Evolutionary conservation across 2,329 filamentous ascomycete genomes (phyloP), one percentile per base, ranked within the genome.

Genomic region (Rhytidhysteron rufulum): DNA sequence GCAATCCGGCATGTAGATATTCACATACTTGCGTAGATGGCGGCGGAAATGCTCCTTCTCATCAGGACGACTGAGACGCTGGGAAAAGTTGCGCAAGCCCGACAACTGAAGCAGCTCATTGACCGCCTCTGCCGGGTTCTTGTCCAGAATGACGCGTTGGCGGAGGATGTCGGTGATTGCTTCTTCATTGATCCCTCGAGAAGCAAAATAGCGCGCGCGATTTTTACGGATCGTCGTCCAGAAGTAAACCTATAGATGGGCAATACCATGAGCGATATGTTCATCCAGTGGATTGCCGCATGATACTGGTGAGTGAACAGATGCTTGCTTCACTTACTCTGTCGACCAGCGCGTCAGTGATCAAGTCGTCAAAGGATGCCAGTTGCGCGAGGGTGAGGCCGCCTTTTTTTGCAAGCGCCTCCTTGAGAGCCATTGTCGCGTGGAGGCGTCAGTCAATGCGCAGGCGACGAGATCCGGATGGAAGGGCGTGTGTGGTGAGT

Each of bases 181-280:
- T 36, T 84, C 78, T 48, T 82, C 78, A 39, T 79, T 80, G 37
- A 97, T 74, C 30, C 88, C 88, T 47, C 93, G 83, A 5, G 86
- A 88, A 1, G 88, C 78, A 55, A 87, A 86, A 65, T 95, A 97
- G 40, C 87, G 88, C 41, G 81, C 82, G 45, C 86, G 83, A 58
- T 97, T 95, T 69, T 98, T 98, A 49, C 91, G 90, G 43, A 96
- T 95, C 4, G 80, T 86, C 5, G 91, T 91, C 91, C 93, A 97
- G 73, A 93, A 98, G 67, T 87, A 96, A 8, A 88, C 85, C 91
- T 96, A 51, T 32, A 37, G 21, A 9, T n/a, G 30, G 30, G 29
- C 8, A 24, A 17, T 32, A 39, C 41, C 8, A 27, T 4, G 17
- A 7, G 17, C 15, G 17, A 35, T 30, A 39, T 9, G 32, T 13